Percentiles rank a stretch among this genome's conserved stretches.
Evolutionary conservation across 2,329 filamentous ascomycete species (phyloP).

Genomic region (Penicillium sp.): DNA sequence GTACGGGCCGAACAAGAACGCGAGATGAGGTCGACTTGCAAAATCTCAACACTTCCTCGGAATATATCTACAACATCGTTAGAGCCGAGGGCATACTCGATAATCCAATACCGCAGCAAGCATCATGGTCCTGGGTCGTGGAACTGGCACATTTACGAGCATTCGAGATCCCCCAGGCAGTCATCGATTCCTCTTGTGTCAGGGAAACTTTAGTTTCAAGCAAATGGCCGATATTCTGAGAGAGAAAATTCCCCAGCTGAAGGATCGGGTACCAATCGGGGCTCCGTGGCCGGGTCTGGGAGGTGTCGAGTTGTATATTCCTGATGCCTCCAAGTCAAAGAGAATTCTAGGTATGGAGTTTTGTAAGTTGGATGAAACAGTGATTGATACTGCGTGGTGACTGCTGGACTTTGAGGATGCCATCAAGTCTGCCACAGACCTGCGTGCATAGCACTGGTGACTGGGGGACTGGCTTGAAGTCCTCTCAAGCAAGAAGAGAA

Average conservation of each 20-base stretch:
- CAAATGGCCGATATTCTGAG: neutral
- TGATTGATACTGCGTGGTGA: neutral
- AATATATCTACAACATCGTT: neutral
- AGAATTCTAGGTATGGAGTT: neutral
- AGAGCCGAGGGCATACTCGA: neutral
- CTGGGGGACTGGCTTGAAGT: too few relatives aligned
- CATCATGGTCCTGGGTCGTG: neutral
- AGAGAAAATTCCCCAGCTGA: neutral
- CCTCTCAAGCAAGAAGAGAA: too few relatives aligned
- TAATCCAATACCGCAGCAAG: neutral
- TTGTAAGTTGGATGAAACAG: neutral
- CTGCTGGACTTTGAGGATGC: neutral
- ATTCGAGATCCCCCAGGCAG: neutral
- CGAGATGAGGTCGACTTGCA: neutral
- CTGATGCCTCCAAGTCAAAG: neutral
- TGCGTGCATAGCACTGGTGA: neutral
- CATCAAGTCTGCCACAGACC: neutral
- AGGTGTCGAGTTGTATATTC: neutral
- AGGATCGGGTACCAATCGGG: neutral
- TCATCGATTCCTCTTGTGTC: neutral
- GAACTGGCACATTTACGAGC: neutral
- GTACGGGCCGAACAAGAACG: neutral
- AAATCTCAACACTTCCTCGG: neutral
- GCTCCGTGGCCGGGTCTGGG: neutral
- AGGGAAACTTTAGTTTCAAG: neutral